These are phyloP conservation scores for Fomitopsis pulvina DNA, from an alignment of 768 basidiomycete species.

Conservation along the genomic window DNA sequence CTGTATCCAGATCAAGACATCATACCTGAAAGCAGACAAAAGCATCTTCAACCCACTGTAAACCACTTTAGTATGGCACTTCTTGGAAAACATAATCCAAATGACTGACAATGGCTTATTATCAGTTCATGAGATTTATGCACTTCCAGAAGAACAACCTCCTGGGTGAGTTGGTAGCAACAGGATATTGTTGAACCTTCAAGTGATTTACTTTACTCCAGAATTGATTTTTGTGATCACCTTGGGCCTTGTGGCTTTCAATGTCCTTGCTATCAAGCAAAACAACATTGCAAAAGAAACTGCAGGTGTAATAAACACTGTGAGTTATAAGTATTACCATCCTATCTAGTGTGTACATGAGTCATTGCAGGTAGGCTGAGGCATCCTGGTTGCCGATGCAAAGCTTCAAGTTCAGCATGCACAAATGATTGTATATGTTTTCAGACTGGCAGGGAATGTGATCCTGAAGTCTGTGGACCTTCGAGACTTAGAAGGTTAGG, in stretches of 20 bases:
- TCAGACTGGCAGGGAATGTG: slow-evolving; percentile 36
- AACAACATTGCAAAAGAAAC: slow-evolving; percentile 37
- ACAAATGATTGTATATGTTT: slow-evolving; percentile 32
- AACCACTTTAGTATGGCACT: slow-evolving; percentile 1
- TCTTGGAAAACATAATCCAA: background rate
- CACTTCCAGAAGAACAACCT: background rate
- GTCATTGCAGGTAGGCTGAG: slow-evolving; percentile 31
- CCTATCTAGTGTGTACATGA: slow-evolving; percentile 3
- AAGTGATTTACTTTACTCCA: background rate
- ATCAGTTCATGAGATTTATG: background rate
- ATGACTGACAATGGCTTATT: background rate
- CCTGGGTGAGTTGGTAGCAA: background rate
- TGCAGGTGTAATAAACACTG: slow-evolving; percentile 42
- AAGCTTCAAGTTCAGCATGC: background rate
- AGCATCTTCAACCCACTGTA: background rate
- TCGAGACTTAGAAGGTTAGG: slow-evolving; percentile 31
- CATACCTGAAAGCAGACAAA: slow-evolving; percentile 1
- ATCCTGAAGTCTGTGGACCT: slow-evolving; percentile 41
- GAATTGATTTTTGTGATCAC: slow-evolving; percentile 18
- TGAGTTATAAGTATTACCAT: slow-evolving; percentile 18
- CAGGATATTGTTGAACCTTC: background rate
- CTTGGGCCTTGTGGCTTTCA: slow-evolving; percentile 37
- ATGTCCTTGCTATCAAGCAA: slow-evolving; percentile 35
- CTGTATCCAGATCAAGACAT: slow-evolving; percentile 15
- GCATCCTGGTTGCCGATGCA: slow-evolving; percentile 37